A percentile compares a stretch with the other conserved stretches of the same genome.
These are phyloP conservation scores for Phaeosphaeria sp. DNA, from an alignment of 2,329 filamentous ascomycete genomes.

Conservation along the genomic window DNA sequence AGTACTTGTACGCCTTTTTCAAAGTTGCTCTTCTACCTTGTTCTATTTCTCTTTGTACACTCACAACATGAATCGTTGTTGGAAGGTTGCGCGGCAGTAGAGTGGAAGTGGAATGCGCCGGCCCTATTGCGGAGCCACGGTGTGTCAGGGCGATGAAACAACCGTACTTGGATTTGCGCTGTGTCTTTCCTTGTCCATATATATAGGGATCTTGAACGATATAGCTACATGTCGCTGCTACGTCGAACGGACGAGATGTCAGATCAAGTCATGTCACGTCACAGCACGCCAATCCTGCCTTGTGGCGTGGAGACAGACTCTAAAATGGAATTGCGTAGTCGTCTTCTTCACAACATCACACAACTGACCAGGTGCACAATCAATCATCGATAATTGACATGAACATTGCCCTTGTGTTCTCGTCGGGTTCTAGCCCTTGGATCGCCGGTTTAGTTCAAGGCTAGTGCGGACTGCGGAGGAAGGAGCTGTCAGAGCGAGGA, in stretches of 20 bases:
- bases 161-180: not conserved
- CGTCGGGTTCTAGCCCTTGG: too few species aligned
- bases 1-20: slow-evolving; percentile 34
- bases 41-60: not conserved
- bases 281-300: not conserved
- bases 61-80: slow-evolving; percentile 6
- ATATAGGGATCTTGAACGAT: not conserved
- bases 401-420: too few species aligned
- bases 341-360: too few species aligned
- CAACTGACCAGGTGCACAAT: too few species aligned
- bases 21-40: slow-evolving; percentile 5
- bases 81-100: not conserved
- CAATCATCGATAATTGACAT: too few species aligned
- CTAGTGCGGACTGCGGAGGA: too few species aligned
- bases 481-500: not conserved
- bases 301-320: too few species aligned
- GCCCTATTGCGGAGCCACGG: not conserved
- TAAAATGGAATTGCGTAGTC: too few species aligned
- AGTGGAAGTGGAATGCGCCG: not conserved
- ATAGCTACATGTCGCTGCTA: not conserved
- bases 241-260: not conserved
- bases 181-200: not conserved
- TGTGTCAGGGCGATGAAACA: not conserved
- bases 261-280: not conserved
- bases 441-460: too few species aligned